A percentile compares a stretch with the other conserved stretches of the same genome.
Conservation (phyloP, 768 basidiomycete genomes). For the Termitomyces sp. region DNA sequence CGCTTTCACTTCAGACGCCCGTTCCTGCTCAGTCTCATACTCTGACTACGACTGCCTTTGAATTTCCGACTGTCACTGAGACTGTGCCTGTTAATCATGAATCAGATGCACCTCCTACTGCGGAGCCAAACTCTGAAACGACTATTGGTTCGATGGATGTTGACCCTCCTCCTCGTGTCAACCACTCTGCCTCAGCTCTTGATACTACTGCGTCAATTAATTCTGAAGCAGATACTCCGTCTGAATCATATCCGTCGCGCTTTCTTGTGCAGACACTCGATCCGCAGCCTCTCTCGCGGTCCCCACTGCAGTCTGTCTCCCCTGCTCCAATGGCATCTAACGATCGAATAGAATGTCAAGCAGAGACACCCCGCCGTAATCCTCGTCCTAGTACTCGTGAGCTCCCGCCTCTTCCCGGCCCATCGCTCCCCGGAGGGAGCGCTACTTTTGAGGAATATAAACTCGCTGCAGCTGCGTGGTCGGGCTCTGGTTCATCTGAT, state of each 20-base stretch:
- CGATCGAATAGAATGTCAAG: background rate
- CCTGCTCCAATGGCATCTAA: background rate
- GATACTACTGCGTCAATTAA: background rate
- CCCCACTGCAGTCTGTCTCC: background rate
- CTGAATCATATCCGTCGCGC: background rate
- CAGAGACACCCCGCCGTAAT: background rate
- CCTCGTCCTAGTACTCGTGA: background rate
- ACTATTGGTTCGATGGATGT: background rate
- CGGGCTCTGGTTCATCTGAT: slow-evolving; percentile 1
- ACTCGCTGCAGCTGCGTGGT: slow-evolving; percentile 8
- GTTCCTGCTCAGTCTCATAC: background rate
- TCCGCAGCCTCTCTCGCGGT: background rate
- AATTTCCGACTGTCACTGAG: background rate
- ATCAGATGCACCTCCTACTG: background rate
- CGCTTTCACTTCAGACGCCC: background rate
- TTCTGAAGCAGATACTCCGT: background rate
- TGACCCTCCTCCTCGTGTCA: background rate
- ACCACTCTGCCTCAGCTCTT: background rate
- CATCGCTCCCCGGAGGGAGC: background rate
- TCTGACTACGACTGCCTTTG: background rate
- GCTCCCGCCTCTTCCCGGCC: slow-evolving; percentile 7
- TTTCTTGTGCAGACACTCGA: background rate
- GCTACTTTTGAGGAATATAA: slow-evolving; percentile 3
- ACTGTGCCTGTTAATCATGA: background rate
- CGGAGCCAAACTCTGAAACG: background rate